phyloP scores from a whole-genome alignment of 495 filamentous ascomycete genomes.

The Bacidia gigantensis region DNA sequence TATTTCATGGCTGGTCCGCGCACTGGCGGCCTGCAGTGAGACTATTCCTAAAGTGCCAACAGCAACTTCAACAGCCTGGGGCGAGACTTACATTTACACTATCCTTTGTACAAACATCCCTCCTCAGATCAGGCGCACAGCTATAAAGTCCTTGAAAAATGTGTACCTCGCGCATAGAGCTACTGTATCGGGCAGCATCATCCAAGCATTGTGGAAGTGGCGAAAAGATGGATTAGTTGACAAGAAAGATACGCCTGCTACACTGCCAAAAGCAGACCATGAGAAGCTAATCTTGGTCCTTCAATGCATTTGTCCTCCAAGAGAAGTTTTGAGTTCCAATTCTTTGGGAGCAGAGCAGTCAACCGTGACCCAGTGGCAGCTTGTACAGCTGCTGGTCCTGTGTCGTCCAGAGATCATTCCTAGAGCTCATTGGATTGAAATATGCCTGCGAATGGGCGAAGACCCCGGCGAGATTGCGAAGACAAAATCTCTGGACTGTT shows the following conservation, averaged over 20 bases:
- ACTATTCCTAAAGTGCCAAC: slow-evolving; percentile 24
- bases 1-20: slow-evolving; percentile 57
- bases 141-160: slow-evolving; percentile 40
- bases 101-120: slow-evolving; percentile 47
- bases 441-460: slow-evolving; percentile 60
- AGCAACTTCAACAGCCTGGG: slow-evolving; percentile 46
- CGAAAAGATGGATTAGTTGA: slow-evolving; percentile 43
- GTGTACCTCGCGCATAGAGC: slow-evolving; percentile 42
- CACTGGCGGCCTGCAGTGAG: slow-evolving; percentile 47
- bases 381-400: slow-evolving; percentile 65
- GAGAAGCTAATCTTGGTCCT: slow-evolving; percentile 48
- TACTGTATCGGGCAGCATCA: slow-evolving; percentile 42
- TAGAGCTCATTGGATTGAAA: slow-evolving; percentile 69
- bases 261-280: slow-evolving; percentile 50
- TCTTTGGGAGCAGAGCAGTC: slow-evolving; percentile 18
- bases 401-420: slow-evolving; percentile 65
- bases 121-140: slow-evolving; percentile 42
- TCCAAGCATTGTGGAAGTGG: slow-evolving; percentile 76
- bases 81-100: slow-evolving; percentile 67
- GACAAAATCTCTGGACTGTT: slow-evolving; percentile 33
- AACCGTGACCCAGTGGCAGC: slow-evolving; percentile 43
- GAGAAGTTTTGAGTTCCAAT: background rate
- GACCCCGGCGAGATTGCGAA: slow-evolving; percentile 70
- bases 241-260: slow-evolving; percentile 66
- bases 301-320: slow-evolving; percentile 50